Conservation (phyloP, 108 stramenopile species). For the Skeletonema tropicum region DNA sequence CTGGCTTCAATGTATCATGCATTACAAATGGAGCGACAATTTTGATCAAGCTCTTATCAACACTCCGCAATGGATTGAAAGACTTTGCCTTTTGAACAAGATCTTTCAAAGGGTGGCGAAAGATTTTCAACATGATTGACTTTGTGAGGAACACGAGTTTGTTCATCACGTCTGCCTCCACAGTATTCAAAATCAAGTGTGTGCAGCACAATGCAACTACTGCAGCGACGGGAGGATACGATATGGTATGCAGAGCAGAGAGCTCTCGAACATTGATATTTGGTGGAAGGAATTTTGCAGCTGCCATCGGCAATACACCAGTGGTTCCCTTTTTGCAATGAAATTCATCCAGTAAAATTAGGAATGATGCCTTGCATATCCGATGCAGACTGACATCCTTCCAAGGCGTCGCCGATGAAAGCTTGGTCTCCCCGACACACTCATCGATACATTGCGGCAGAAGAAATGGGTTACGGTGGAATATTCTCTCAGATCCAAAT, state of each 20-base stretch:
- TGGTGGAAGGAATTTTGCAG: constrained; percentile 22
- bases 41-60: constrained; percentile 16
- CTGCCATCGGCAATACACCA: neutral
- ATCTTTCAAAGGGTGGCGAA: constrained; percentile 14
- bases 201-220: constrained; percentile 33
- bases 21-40: constrained; percentile 34
- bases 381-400: constrained; percentile 29
- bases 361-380: constrained; percentile 19
- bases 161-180: constrained; percentile 15
- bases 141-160: constrained; percentile 35
- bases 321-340: constrained; percentile 7
- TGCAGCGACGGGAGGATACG: constrained; percentile 25
- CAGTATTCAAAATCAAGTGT: constrained; percentile 19
- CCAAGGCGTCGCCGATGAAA: constrained; percentile 12
- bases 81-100: constrained; percentile 10
- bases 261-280: constrained; percentile 10
- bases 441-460: constrained; percentile 29
- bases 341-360: constrained; percentile 30
- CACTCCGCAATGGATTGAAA: constrained; percentile 22
- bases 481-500: constrained; percentile 19
- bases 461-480: constrained; percentile 45
- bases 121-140: constrained; percentile 23
- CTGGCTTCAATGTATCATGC: constrained; percentile 20
- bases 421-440: neutral
- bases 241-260: neutral